Conservation (phyloP, 2,329 filamentous ascomycete genomes). For the Fusarium sp. region DNA sequence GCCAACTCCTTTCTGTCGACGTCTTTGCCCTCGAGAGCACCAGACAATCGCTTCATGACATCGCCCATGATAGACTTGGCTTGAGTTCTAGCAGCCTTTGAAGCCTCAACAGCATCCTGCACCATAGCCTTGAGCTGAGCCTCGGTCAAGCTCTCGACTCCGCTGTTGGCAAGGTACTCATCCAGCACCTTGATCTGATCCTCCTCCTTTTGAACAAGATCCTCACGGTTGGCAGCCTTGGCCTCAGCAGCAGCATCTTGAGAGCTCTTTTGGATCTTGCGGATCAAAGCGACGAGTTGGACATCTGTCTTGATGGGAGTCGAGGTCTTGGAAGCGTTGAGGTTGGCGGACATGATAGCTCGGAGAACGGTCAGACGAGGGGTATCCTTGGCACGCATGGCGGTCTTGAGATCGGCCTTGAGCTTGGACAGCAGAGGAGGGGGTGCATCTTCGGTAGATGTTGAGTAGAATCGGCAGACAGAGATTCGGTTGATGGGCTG, state of each 20-base stretch:
- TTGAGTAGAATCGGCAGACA: slow-evolving; percentile 46
- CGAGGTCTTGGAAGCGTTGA: slow-evolving; percentile 79
- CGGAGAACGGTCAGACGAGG: slow-evolving; percentile 75
- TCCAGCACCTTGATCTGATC: slow-evolving; percentile 71
- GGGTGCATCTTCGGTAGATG: slow-evolving; percentile 48
- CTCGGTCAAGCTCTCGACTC: slow-evolving; percentile 66
- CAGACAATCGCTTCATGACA: slow-evolving; percentile 70
- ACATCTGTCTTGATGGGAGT: slow-evolving; percentile 76
- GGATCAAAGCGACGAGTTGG: slow-evolving; percentile 73
- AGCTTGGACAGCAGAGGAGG: slow-evolving; percentile 64
- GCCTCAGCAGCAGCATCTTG: slow-evolving; percentile 72
- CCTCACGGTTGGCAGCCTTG: slow-evolving; percentile 68
- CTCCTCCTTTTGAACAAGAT: slow-evolving; percentile 77
- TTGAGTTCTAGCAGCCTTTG: slow-evolving; percentile 57
- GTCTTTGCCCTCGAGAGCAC: slow-evolving; percentile 68
- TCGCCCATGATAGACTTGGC: slow-evolving; percentile 64
- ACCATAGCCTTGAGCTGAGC: slow-evolving; percentile 68
- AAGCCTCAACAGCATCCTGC: slow-evolving; percentile 59
- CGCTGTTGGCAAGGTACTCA: slow-evolving; percentile 69
- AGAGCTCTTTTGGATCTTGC: slow-evolving; percentile 68
- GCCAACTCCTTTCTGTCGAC: slow-evolving; percentile 71
- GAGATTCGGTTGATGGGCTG: slow-evolving; percentile 24
- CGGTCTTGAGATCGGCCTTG: slow-evolving; percentile 70
- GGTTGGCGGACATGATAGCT: slow-evolving; percentile 72
- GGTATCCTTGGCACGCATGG: slow-evolving; percentile 72